phyloP scores from a whole-genome alignment of 345 rosid species.

The Camelina laxa region DNA sequence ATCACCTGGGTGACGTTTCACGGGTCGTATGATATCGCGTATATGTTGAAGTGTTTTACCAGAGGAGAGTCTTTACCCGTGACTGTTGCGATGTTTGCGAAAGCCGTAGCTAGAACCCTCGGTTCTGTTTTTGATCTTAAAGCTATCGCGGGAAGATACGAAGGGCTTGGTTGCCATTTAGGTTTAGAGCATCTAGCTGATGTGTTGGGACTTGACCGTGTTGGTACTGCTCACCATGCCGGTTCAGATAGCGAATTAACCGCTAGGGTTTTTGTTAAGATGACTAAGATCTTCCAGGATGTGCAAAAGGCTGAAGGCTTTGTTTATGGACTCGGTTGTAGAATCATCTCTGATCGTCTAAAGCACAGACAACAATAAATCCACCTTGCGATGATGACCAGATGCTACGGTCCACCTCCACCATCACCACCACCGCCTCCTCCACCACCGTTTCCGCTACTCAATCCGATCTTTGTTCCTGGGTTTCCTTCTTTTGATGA shows the following conservation, averaged over 20 bases:
- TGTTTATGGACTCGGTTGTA: conserved; percentile 12
- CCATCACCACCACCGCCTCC: too few species aligned
- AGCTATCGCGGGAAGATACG: neutral
- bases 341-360: conserved; percentile 2
- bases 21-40: conserved; percentile 26
- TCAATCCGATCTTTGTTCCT: too few species aligned
- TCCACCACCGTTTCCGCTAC: too few species aligned
- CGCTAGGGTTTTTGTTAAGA: neutral
- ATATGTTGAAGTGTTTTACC: conserved; percentile 6
- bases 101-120: neutral
- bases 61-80: neutral
- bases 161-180: neutral
- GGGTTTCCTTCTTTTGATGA: neutral
- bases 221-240: conserved; percentile 9
- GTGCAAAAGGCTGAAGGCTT: neutral
- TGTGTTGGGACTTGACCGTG: neutral
- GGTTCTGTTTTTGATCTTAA: conserved; percentile 33
- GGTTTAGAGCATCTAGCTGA: conserved; percentile 8
- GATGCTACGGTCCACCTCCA: conserved; percentile 11
- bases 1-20: conserved; percentile 30
- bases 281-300: neutral
- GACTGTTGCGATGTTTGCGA: neutral
- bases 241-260: conserved; percentile 30
- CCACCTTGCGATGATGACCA: neutral
- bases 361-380: neutral